Evolutionary conservation across 495 filamentous ascomycete genomes (phyloP), one percentile per base, ranked within the genome.

Genomic region (Geoglossum glabrum): DNA sequence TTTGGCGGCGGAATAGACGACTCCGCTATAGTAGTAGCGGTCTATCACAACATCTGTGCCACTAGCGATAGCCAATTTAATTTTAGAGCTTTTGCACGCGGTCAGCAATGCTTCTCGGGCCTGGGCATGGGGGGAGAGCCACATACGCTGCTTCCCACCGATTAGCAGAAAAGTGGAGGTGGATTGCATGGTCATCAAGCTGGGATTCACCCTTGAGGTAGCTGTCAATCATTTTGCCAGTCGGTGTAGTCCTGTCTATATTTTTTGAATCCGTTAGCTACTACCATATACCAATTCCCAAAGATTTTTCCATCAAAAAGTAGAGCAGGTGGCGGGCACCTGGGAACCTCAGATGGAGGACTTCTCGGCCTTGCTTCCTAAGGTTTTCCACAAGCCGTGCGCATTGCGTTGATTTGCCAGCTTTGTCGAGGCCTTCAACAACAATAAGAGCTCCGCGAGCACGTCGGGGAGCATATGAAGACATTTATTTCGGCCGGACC

Each of bases 1-100:
- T 64, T 96, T 96, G 0, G 92, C 92, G n/a, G 87, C 85, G n/a
- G 83, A 86, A 71, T 97, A 98, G 21, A 95, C 87, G 50, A 86
- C 84, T 19, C 92, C 92, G 36, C 83, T 87, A 70, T 95, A 88
- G 64, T 90, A 93, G 70, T 96, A 98, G 43, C 92, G 81, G 69
- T 98, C 92, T 56, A 90, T 79, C 30, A 98, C 76, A 9, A 98
- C 76, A 0, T 80, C 94, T 46, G 71, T 78, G 17, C 89, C 90
- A 7, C 69, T 67, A 9, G 69, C 61, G 25, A 95, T 75, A 45
- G 81, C 76, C 10, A 73, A 57, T 49, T 78, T 65, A 33, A 92
- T 90, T 36, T 77, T 81, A 56, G 45, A 38, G 43, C 43, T 13
- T 49, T 56, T 52, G 49, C 31, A 27, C n/a, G 17, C 13, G 17